phyloP scores from a whole-genome alignment of 306 rosid species.

The Leucaena leucocephala region DNA sequence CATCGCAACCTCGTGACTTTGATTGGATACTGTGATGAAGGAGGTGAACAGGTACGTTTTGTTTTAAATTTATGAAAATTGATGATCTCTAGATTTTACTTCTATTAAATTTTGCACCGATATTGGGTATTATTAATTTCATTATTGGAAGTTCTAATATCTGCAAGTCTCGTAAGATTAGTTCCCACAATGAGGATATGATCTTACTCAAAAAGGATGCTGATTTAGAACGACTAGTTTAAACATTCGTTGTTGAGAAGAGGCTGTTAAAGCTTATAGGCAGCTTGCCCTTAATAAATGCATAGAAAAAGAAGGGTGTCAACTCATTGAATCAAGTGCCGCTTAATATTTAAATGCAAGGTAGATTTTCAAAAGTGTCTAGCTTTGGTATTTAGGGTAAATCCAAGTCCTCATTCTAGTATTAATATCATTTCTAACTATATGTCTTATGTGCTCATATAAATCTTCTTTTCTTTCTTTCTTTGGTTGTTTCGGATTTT shows the following conservation, averaged over 20 bases:
- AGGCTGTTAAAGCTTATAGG: too few relatives aligned
- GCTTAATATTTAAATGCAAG: too few relatives aligned
- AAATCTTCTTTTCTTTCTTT: constrained; percentile 18
- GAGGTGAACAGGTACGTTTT: constrained; percentile 71
- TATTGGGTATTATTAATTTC: constrained; percentile 18
- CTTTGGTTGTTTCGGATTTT: constrained; percentile 31
- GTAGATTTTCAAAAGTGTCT: not conserved
- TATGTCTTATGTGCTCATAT: not conserved
- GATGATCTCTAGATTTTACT: not conserved
- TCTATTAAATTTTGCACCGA: not conserved
- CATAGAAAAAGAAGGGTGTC: too few relatives aligned
- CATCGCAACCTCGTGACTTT: constrained; percentile 86
- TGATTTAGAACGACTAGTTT: not conserved
- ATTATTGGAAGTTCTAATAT: constrained; percentile 15
- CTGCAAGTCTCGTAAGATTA: not conserved
- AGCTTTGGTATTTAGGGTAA: not conserved
- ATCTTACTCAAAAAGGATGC: not conserved
- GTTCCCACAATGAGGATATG: not conserved
- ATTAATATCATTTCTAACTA: not conserved
- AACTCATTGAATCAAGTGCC: too few relatives aligned
- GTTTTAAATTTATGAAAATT: constrained; percentile 20
- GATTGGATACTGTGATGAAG: constrained; percentile 81
- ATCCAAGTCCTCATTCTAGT: constrained; percentile 15
- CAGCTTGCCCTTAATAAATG: too few relatives aligned
- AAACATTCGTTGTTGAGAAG: too few relatives aligned